A percentile compares a stretch with the other conserved stretches of the same genome.
Evolutionary conservation across 2,329 filamentous ascomycete genomes (phyloP).

Genomic region (Reticulascus tulasneorum): DNA sequence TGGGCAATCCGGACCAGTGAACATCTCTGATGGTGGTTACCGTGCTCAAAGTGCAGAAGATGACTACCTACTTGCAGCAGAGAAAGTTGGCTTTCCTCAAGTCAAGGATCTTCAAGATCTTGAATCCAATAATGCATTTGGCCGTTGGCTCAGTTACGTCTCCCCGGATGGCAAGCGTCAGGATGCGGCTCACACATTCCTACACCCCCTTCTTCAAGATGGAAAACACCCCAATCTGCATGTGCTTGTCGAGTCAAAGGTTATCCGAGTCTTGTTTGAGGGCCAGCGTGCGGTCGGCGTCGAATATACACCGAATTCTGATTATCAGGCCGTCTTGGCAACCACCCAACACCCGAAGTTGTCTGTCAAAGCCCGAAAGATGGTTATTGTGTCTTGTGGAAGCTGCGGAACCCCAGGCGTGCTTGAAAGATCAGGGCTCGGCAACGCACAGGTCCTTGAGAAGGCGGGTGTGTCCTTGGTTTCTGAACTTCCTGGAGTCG

Average conservation of each 20-base stretch:
- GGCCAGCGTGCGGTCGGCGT: conserved; percentile 53
- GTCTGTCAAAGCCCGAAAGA: conserved; percentile 35
- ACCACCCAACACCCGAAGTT: conserved; percentile 9
- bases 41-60: conserved; percentile 29
- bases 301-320: conserved; percentile 46
- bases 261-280: conserved; percentile 39
- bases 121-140: conserved; percentile 31
- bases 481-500: conserved; percentile 18
- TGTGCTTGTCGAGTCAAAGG: conserved; percentile 25
- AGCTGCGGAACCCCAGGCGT: conserved; percentile 41
- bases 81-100: conserved; percentile 40
- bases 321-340: conserved; percentile 16
- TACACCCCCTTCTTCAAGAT: conserved; percentile 24
- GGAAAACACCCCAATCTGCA: conserved; percentile 25
- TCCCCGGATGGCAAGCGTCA: conserved; percentile 32
- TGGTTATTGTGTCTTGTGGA: conserved; percentile 40
- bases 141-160: conserved; percentile 22
- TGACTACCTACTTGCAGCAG: conserved; percentile 41
- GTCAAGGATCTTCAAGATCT: conserved; percentile 47
- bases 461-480: conserved; percentile 16
- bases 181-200: conserved; percentile 23
- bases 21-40: conserved; percentile 44
- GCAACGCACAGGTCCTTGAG: conserved; percentile 26
- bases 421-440: conserved; percentile 50
- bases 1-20: conserved; percentile 42